Evolutionary conservation across 768 basidiomycete species (phyloP).

Genomic region (Hortiboletus flavorubellus): DNA sequence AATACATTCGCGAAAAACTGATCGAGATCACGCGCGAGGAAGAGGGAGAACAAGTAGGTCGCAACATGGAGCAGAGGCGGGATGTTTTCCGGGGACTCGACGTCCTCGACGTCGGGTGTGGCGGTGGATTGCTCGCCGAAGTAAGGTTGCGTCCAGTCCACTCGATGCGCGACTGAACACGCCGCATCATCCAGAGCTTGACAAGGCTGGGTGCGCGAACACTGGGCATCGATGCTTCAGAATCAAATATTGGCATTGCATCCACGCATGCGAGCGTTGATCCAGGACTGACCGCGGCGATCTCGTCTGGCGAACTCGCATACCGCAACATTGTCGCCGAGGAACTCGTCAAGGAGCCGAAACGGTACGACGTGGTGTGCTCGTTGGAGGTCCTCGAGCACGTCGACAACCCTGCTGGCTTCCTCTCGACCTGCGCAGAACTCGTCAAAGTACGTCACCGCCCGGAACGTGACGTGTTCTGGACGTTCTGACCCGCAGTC

Average conservation of each 20-base stretch:
- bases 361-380: conserved; percentile 87
- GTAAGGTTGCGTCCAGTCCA: conserved; percentile 38
- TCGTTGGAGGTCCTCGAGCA: conserved; percentile 99
- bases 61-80: conserved; percentile 28
- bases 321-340: conserved; percentile 81
- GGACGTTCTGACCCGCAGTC: conserved; percentile 1
- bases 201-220: conserved; percentile 87
- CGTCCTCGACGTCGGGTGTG: conserved; percentile 91
- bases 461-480: background rate
- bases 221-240: conserved; percentile 88
- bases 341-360: conserved; percentile 56
- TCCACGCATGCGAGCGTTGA: conserved; percentile 78
- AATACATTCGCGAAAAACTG: conserved; percentile 78
- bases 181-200: conserved; percentile 56
- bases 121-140: conserved; percentile 91
- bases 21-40: conserved; percentile 60
- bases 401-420: conserved; percentile 86
- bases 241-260: conserved; percentile 84
- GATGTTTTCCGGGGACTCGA: conserved; percentile 58
- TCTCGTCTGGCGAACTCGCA: conserved; percentile 38
- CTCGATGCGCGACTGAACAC: background rate
- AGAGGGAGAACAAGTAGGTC: conserved; percentile 32
- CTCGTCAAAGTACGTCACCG: conserved; percentile 72
- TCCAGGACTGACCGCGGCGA: conserved; percentile 45
- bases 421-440: conserved; percentile 76